Evolutionary conservation across 257 asterid genomes (phyloP), one percentile per base, ranked within the genome.

Genomic region (Solanum etuberosum): DNA sequence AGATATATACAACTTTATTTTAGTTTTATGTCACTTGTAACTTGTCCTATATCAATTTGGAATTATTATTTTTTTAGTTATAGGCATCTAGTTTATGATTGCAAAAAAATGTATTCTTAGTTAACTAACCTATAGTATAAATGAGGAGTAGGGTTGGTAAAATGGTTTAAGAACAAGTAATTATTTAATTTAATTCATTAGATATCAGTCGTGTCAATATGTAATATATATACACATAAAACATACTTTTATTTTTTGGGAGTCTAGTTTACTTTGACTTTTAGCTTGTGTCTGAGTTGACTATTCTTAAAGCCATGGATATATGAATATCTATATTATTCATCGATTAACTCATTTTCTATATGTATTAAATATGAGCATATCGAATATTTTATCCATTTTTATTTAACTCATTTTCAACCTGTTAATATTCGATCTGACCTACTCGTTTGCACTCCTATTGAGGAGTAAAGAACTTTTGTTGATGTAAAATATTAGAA

Each of bases 201-300:
- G 27, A 20, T 57, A 1, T 20, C 1, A 3, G 0, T 3, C 2
- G 12, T 61, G 15, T 61, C 70, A 1, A n/a, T n/a, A n/a, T n/a
- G 31, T 61, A 23, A 61, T n/a, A 10, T 61, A 5, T 46, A 46
- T 14, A 0, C 2, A 59, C 5, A 57, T 8, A 21, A 21, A 61
- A 23, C 0, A n/a, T 11, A 0, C 0, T 61, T 61, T n/a, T 61
- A 10, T 0, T 2, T 61, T 61, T n/a, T n/a, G 1, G 1, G 16
- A 61, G 31, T n/a, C 8, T 2, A 2, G 15, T 1, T 61, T 61
- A n/a, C 1, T 61, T 61, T 61, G 70, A n/a, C 32, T 61, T 61
- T 61, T 61, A 61, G 4, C 1, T 61, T 61, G 15, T 61, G 7
- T 61, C 29, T 59, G 13, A 59, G 29, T 0, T 59, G 1, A 21